These are phyloP conservation scores for Dioscorea dumetorum DNA, from an alignment of 106 monocot species.

Conservation along the genomic window DNA sequence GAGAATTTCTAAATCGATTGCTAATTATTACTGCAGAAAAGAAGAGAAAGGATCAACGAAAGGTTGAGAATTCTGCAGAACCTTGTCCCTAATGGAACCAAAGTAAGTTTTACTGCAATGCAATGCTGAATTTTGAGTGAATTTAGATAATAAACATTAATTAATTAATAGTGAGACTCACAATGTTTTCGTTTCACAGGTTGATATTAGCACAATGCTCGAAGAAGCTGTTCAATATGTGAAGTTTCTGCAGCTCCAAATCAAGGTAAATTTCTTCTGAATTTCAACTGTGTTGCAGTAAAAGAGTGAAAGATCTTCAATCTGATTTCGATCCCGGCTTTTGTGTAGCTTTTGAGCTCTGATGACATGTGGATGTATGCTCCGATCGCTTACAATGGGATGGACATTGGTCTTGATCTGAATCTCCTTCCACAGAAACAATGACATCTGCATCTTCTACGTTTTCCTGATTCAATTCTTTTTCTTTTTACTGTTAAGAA, in stretches of 20 bases:
- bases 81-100: conserved; percentile 79
- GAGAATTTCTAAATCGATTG: background rate
- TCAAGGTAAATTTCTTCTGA: conserved; percentile 47
- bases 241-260: conserved; percentile 91
- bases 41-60: conserved; percentile 85
- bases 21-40: conserved; percentile 36
- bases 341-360: conserved; percentile 63
- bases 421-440: conserved; percentile 13
- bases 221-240: conserved; percentile 91
- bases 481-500: background rate
- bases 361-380: conserved; percentile 85
- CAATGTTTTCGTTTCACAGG: conserved; percentile 29
- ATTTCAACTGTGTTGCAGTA: background rate
- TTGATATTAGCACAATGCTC: conserved; percentile 93
- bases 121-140: background rate
- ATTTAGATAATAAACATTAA: too few species aligned
- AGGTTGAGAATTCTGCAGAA: conserved; percentile 62
- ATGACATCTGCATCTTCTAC: background rate
- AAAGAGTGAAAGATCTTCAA: too few species aligned
- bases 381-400: conserved; percentile 66
- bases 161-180: background rate
- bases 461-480: background rate
- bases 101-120: conserved; percentile 31
- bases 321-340: background rate
- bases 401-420: conserved; percentile 44